phyloP scores from a whole-genome alignment of 495 filamentous ascomycete species.

The Talaromyces proteolyticus region DNA sequence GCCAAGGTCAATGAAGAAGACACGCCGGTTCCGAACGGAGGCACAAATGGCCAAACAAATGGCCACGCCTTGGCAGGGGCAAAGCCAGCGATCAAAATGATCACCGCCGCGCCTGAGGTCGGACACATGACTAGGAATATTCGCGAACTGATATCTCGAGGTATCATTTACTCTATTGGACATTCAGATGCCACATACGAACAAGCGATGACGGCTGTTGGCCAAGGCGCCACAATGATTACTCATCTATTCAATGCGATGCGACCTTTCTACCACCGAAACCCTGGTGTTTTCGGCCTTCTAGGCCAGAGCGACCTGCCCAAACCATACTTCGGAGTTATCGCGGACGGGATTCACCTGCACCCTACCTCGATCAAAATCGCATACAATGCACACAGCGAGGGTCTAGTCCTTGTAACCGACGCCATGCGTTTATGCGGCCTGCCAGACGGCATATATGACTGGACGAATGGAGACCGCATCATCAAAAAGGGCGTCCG shows the following conservation, averaged over 20 bases:
- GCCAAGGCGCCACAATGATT: slow-evolving; percentile 72
- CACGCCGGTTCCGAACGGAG: slow-evolving; percentile 4
- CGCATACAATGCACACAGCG: slow-evolving; percentile 51
- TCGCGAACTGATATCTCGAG: slow-evolving; percentile 47
- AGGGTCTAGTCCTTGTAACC: slow-evolving; percentile 52
- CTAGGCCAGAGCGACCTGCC: slow-evolving; percentile 45
- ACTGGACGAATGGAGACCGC: slow-evolving; percentile 71
- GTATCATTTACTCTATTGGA: slow-evolving; percentile 70
- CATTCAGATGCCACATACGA: slow-evolving; percentile 79
- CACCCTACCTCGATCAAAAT: slow-evolving; percentile 56
- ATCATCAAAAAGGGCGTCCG: slow-evolving; percentile 63
- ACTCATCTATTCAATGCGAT: slow-evolving; percentile 92
- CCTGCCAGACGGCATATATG: slow-evolving; percentile 68
- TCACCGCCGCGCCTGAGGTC: slow-evolving; percentile 77
- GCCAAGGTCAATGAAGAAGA: not conserved
- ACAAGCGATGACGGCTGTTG: slow-evolving; percentile 58
- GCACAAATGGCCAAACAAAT: not conserved
- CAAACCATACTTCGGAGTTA: slow-evolving; percentile 53
- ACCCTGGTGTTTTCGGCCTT: slow-evolving; percentile 78
- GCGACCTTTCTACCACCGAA: slow-evolving; percentile 77
- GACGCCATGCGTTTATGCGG: slow-evolving; percentile 60
- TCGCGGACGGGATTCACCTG: slow-evolving; percentile 58
- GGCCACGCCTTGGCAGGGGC: not conserved
- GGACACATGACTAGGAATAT: slow-evolving; percentile 58
- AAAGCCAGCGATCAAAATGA: slow-evolving; percentile 53